A percentile compares a stretch with the other conserved stretches of the same genome.
Conservation (phyloP, 805 yeast genomes). For the Candida xiaguanensis region DNA sequence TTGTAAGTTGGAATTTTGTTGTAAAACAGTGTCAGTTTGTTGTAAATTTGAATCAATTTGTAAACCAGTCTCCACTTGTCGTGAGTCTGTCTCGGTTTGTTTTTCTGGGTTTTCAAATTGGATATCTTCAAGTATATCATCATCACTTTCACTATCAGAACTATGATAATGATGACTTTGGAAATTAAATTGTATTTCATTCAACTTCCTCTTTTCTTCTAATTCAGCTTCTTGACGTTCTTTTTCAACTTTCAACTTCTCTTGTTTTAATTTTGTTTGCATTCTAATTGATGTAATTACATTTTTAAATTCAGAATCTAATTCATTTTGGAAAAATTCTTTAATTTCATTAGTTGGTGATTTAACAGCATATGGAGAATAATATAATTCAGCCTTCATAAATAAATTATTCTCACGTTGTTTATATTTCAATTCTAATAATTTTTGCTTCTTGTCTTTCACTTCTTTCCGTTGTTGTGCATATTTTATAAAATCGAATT, state of each 20-base stretch:
- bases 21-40: too few relatives aligned
- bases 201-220: slow-evolving; percentile 10
- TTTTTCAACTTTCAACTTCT: slow-evolving; percentile 5
- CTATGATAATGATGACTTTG: slow-evolving; percentile 4
- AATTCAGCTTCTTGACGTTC: slow-evolving; percentile 5
- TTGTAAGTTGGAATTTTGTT: too few relatives aligned
- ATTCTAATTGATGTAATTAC: slow-evolving; percentile 31
- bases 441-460: slow-evolving; percentile 21
- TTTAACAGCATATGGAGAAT: slow-evolving; percentile 33
- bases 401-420: slow-evolving; percentile 27
- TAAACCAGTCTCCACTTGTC: not conserved
- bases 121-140: not conserved
- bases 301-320: slow-evolving; percentile 26
- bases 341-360: slow-evolving; percentile 20
- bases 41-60: too few relatives aligned
- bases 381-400: slow-evolving; percentile 35
- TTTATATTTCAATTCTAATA: slow-evolving; percentile 15
- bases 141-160: slow-evolving; percentile 9
- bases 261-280: slow-evolving; percentile 27
- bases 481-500: slow-evolving; percentile 56
- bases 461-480: slow-evolving; percentile 46
- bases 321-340: slow-evolving; percentile 17
- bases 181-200: slow-evolving; percentile 10
- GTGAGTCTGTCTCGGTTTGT: not conserved
- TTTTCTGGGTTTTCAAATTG: too few relatives aligned